phyloP scores from a whole-genome alignment of 2,329 filamentous ascomycete species.

The Phialophora macrospora region DNA sequence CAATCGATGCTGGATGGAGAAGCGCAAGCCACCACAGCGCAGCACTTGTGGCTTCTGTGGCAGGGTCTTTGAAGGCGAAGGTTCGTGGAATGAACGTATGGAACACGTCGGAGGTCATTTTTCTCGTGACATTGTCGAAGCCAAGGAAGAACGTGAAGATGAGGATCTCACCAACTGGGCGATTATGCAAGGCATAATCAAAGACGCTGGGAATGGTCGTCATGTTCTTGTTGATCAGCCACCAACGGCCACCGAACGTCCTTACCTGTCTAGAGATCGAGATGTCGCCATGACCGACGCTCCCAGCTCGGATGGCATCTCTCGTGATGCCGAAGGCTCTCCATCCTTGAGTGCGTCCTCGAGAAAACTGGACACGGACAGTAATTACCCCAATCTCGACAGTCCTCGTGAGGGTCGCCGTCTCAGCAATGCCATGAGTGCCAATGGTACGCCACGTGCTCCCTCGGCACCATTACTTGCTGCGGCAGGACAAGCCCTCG shows the following conservation, averaged over 20 bases:
- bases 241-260: constrained; percentile 30
- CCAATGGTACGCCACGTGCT: constrained; percentile 33
- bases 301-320: constrained; percentile 32
- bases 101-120: constrained; percentile 86
- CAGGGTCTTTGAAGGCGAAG: constrained; percentile 64
- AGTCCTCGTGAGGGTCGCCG: constrained; percentile 32
- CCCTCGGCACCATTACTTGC: constrained; percentile 28
- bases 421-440: constrained; percentile 33
- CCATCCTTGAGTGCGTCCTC: constrained; percentile 34
- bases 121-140: constrained; percentile 53
- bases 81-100: constrained; percentile 80
- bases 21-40: constrained; percentile 65
- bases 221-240: constrained; percentile 39
- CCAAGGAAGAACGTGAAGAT: constrained; percentile 55
- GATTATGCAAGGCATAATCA: constrained; percentile 44
- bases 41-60: constrained; percentile 68
- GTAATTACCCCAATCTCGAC: constrained; percentile 30
- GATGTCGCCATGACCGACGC: constrained; percentile 38
- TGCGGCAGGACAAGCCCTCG: constrained; percentile 17
- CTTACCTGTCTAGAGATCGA: constrained; percentile 34
- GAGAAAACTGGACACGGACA: constrained; percentile 28
- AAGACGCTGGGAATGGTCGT: constrained; percentile 36
- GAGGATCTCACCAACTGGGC: constrained; percentile 51
- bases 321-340: constrained; percentile 32
- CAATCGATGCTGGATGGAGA: constrained; percentile 61